Evolutionary conservation across 306 rosid species (phyloP).

Genomic region (Cucurbita argyrosperma): DNA sequence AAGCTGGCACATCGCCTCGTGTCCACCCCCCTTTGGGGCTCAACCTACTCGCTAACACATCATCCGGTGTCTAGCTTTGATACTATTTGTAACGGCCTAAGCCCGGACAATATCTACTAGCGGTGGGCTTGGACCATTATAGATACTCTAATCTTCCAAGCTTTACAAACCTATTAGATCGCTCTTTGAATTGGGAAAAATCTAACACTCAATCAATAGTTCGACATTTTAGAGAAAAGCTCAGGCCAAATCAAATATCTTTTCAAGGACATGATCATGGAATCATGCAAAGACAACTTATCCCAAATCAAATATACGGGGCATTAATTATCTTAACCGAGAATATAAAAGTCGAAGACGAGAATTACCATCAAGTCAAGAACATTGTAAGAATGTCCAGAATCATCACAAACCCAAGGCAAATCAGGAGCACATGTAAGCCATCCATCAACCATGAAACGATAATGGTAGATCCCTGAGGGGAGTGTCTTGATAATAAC

Average conservation of each 20-base stretch:
- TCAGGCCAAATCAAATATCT: neutral
- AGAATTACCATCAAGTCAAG: constrained; percentile 64
- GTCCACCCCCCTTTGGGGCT: too few species aligned
- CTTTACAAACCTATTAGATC: neutral
- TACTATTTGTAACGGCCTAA: too few species aligned
- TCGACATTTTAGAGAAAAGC: neutral
- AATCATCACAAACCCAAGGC: constrained; percentile 33
- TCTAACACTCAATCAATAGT: neutral
- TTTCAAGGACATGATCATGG: neutral
- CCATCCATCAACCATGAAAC: constrained; percentile 66
- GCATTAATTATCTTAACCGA: neutral
- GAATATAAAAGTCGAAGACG: neutral
- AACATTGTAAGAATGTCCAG: constrained; percentile 50
- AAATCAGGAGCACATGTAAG: constrained; percentile 58
- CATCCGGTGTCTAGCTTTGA: too few species aligned
- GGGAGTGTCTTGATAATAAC: constrained; percentile 41
- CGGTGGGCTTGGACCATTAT: too few species aligned
- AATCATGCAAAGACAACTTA: neutral
- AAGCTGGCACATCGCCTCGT: too few species aligned
- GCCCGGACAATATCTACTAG: too few species aligned
- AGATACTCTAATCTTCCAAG: neutral
- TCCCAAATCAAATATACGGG: neutral
- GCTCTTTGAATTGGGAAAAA: neutral
- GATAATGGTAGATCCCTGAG: constrained; percentile 46
- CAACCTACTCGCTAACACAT: too few species aligned